Evolutionary conservation across 2,329 filamentous ascomycete species (phyloP), one percentile per base, ranked within the genome.

Genomic region (Aspergillus chevalieri): DNA sequence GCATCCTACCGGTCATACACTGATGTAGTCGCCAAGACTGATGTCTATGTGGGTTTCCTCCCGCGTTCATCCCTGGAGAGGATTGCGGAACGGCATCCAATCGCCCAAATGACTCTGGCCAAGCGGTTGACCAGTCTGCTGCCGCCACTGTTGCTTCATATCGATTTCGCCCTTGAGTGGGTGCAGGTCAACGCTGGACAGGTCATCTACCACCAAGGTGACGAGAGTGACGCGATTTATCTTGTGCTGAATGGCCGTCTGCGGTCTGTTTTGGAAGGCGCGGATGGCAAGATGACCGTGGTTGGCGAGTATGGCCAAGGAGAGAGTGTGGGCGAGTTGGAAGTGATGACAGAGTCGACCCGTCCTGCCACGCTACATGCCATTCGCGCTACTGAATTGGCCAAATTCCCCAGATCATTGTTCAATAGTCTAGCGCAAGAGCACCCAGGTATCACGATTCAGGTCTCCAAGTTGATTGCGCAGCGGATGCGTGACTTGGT

Each of bases 91-190:
- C 85, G 83, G 57, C 93, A 96, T 63, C 93, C 93, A 0, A 88
- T 95, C 38, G 87, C 97, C 3, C 74, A 98, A 8, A 75, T 98
- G 43, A 98, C 94, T 0, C 91, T 98, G 85, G 93, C 93, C 0
- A 98, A 98, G 71, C 80, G 93, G 44, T 74, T 98, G 51, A 97
- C 94, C 0, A 91, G 84, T 53, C 81, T 98, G 5, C 75, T 98
- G 3, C 93, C 94, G 0, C 84, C 89, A 12, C 75, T 98, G 47
- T 91, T 98, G 53, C 77, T 96, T 14, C 93, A 98, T 63, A 97
- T 98, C 55, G 93, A 98, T 68, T 98, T 98, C 71, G 93, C 93
- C 3, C 77, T 98, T 15, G 94, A 98, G 73, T 98, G 94, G 93
- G 85, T 96, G 3, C 94, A 98, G 65, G 90, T 98, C 53, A 90